These are phyloP conservation scores for Lachnellula willkommii DNA, from an alignment of 2,329 filamentous ascomycete genomes.

Conservation along the genomic window DNA sequence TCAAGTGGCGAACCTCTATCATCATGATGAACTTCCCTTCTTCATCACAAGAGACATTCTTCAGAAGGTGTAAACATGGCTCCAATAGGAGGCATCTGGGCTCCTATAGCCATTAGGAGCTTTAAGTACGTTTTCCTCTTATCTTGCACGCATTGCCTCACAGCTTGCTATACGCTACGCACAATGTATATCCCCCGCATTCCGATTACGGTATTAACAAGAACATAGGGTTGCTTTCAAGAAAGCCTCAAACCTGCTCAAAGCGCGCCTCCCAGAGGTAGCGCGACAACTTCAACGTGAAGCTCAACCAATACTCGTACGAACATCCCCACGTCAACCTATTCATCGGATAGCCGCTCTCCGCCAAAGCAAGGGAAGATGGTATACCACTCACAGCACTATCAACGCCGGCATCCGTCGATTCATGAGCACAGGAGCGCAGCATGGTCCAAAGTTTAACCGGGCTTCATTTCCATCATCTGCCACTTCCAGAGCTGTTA, in stretches of 20 bases:
- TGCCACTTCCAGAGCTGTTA: conserved; percentile 49
- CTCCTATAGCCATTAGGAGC: conserved; percentile 30
- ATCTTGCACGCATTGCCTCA: background rate
- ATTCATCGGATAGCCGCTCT: conserved; percentile 55
- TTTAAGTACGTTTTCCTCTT: conserved; percentile 25
- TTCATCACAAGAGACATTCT: background rate
- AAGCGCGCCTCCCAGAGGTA: conserved; percentile 38
- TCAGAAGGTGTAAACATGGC: conserved; percentile 25
- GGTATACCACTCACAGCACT: conserved; percentile 52
- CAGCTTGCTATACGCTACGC: background rate
- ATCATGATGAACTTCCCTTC: background rate
- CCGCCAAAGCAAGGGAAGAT: conserved; percentile 58
- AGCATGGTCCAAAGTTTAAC: conserved; percentile 39
- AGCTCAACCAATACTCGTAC: conserved; percentile 55
- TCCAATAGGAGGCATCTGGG: conserved; percentile 27
- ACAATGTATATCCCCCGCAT: conserved; percentile 1
- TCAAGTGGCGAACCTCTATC: conserved; percentile 2
- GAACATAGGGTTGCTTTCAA: conserved; percentile 41
- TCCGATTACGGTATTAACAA: conserved; percentile 15
- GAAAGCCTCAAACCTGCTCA: conserved; percentile 41
- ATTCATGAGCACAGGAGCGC: conserved; percentile 30
- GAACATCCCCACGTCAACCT: conserved; percentile 49
- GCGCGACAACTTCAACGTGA: conserved; percentile 40
- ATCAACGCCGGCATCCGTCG: conserved; percentile 47
- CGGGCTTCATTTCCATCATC: conserved; percentile 51